phyloP scores from a whole-genome alignment of 106 monocot genomes.

The Acanthochlamys bracteata region DNA sequence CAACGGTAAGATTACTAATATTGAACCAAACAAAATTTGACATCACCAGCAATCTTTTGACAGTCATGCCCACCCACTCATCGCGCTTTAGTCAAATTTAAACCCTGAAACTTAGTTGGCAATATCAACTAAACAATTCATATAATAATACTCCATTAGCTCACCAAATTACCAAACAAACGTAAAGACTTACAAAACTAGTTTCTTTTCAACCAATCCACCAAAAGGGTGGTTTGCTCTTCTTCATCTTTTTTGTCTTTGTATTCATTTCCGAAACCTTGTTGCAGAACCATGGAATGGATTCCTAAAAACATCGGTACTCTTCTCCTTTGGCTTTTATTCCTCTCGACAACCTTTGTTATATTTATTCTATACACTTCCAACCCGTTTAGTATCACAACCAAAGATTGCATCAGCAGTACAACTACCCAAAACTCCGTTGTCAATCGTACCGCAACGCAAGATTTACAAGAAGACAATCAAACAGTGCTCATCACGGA shows the following conservation, averaged over 20 bases:
- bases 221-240: not conserved
- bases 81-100: no score
- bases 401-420: not conserved
- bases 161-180: no score
- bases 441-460: not conserved
- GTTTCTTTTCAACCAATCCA: no score
- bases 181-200: no score
- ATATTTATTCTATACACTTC: not conserved
- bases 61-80: no score
- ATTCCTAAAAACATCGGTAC: not conserved
- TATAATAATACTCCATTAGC: no score
- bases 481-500: not conserved
- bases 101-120: no score
- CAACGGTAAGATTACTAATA: no score
- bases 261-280: not conserved
- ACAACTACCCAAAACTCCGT: not conserved
- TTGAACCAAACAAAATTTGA: no score
- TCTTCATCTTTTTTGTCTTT: not conserved
- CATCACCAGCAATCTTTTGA: no score
- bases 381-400: not conserved
- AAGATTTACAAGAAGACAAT: not conserved
- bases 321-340: not conserved
- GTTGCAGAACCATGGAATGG: not conserved
- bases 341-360: constrained; percentile 1
- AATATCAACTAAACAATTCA: no score